These are phyloP conservation scores for Lodderomyces margitis DNA, from an alignment of 1,139 yeast species.

Conservation along the genomic window DNA sequence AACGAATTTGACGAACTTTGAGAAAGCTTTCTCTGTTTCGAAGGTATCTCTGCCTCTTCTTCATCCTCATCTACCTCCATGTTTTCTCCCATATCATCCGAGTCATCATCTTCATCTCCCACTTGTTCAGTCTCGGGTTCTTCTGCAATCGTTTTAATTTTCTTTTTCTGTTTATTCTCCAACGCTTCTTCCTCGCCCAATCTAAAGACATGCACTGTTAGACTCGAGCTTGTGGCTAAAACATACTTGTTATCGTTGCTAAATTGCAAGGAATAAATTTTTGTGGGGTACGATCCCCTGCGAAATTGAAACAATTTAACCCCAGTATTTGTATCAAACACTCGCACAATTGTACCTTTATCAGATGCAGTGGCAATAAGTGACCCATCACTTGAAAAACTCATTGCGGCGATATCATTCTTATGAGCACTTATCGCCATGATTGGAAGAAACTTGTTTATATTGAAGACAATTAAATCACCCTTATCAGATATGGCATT, in stretches of 20 bases:
- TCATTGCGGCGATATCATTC: conserved; percentile 74
- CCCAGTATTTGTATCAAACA: conserved; percentile 83
- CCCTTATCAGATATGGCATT: conserved; percentile 61
- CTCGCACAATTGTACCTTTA: conserved; percentile 89
- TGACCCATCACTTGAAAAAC: conserved; percentile 78
- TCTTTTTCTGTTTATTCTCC: conserved; percentile 38
- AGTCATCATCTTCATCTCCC: conserved; percentile 20
- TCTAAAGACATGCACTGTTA: conserved; percentile 88
- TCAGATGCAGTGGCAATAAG: conserved; percentile 91
- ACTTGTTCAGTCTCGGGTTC: conserved; percentile 21
- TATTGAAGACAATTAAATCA: conserved; percentile 84
- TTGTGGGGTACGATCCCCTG: conserved; percentile 91
- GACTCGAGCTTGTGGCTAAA: conserved; percentile 86
- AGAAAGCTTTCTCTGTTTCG: conserved; percentile 38
- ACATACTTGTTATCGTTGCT: conserved; percentile 72
- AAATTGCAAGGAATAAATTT: conserved; percentile 79
- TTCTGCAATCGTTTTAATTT: conserved; percentile 22
- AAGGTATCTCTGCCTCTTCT: conserved; percentile 23
- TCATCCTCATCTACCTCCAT: conserved; percentile 28
- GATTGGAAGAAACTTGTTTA: conserved; percentile 73
- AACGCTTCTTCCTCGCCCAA: conserved; percentile 60
- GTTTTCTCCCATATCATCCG: conserved; percentile 27
- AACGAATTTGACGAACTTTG: conserved; percentile 41
- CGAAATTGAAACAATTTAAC: conserved; percentile 84
- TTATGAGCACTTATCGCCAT: conserved; percentile 94